Conservation (phyloP, 2,329 filamentous ascomycete species). For the Paraconiothyrium brasiliense region DNA sequence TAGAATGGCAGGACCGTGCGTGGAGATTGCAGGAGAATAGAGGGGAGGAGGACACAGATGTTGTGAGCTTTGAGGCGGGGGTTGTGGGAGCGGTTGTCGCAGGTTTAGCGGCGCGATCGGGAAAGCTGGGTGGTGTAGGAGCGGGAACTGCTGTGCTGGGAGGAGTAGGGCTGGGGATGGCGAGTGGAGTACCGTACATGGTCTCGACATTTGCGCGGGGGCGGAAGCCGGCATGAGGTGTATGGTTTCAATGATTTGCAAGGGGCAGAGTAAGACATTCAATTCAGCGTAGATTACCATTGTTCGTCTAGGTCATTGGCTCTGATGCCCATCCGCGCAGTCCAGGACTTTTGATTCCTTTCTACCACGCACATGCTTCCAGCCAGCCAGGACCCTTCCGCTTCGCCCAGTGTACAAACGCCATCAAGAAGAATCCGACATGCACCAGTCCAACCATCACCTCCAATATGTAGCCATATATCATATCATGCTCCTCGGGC, state of each 20-base stretch:
- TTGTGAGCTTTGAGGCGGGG: conserved; percentile 61
- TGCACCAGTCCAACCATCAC: conserved; percentile 1
- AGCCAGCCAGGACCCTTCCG: conserved; percentile 6
- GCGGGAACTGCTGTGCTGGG: conserved; percentile 55
- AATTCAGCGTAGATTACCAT: not conserved
- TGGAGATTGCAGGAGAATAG: conserved; percentile 69
- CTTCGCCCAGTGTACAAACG: conserved; percentile 3
- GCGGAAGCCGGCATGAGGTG: conserved; percentile 1
- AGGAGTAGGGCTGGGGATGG: conserved; percentile 59
- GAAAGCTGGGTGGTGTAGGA: conserved; percentile 25
- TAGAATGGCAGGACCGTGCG: conserved; percentile 72
- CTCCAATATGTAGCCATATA: conserved; percentile 1
- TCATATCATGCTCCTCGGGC: conserved; percentile 2
- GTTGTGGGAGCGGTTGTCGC: conserved; percentile 47
- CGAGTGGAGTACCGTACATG: conserved; percentile 55
- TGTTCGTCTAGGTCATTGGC: not conserved
- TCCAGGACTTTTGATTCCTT: not conserved
- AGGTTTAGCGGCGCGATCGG: conserved; percentile 40
- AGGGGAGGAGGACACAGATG: conserved; percentile 65
- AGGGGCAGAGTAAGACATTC: not conserved
- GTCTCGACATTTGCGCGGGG: conserved; percentile 1
- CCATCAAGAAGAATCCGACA: conserved; percentile 9
- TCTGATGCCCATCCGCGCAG: not conserved
- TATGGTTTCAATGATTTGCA: not conserved
- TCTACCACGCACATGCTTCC: not conserved